Evolutionary conservation across 345 rosid species (phyloP), one percentile per base, ranked within the genome.

Genomic region (Ailanthus altissimus): DNA sequence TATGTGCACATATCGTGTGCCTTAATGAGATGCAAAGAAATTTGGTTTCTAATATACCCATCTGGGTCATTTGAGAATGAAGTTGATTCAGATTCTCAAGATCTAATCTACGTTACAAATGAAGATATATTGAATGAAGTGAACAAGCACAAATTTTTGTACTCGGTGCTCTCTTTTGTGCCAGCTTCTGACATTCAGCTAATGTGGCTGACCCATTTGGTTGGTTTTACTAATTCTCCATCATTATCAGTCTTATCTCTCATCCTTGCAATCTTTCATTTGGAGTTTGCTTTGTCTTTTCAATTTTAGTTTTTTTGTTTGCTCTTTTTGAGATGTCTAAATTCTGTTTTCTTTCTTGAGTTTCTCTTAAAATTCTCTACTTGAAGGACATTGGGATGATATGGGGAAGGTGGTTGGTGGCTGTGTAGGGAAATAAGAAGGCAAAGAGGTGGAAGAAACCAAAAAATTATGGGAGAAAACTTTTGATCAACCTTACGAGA

Each of bases 141-240:
- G 15, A n/a, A 78, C 78, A 91, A 81, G 83, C 92, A 88, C 0
- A 86, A 70, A 68, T 40, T 45, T 73, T 72, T 91, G 46, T 89
- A 79, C 79, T 75, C 77, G 81, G 70, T 45, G 84, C 61, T 78
- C 84, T 40, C 78, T 78, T 26, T 84, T 93, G 86, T 90, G 81
- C 98, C 96, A 46, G 78, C 89, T 85, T 74, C 77, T 64, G 98
- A 95, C 81, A 88, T 93, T 75, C 70, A 88, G 36, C 83, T 94
- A n/a, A 90, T 94, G 93, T 90, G 92, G 93, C 81, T 91, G 15
- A 87, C 94, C 10, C 98, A 90, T 80, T 90, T 90, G 94, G 97
- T 92, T 60, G 28, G 83, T 78, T 62, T 15, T 56, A 32, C 73
- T 23, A 32, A 32, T 32, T 32, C 38, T 56, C 7, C 26, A n/a